Conservation (phyloP, 2,329 filamentous ascomycete species). For the Nothophoma quercina region DNA sequence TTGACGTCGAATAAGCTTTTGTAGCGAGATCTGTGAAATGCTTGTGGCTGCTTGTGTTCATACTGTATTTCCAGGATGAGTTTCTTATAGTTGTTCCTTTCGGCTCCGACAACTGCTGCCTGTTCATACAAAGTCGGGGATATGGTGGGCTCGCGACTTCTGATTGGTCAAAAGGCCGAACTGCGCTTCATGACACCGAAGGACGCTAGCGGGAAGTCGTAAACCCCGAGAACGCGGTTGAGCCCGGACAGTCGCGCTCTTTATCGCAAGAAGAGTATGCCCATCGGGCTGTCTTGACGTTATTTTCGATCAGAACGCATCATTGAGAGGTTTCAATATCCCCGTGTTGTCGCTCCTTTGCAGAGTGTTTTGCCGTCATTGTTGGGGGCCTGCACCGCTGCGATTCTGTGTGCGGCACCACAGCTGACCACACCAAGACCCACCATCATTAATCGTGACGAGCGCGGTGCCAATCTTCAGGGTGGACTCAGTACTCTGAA, state of each 20-base stretch:
- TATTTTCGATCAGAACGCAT: no score
- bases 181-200: background rate
- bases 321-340: background rate
- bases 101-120: conserved; percentile 5
- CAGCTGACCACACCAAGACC: no score
- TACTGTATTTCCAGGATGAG: background rate
- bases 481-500: no score
- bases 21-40: background rate
- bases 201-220: background rate
- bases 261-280: no score
- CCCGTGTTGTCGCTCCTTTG: background rate
- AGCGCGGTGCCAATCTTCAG: no score
- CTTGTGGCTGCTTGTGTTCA: background rate
- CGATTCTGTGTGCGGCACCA: no score
- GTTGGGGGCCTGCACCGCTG: no score
- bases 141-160: background rate
- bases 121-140: background rate
- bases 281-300: no score
- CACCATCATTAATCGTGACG: no score
- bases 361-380: no score
- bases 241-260: background rate
- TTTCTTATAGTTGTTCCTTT: background rate
- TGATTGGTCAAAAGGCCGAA: conserved; percentile 5
- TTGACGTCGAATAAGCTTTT: background rate
- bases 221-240: background rate